Evolutionary conservation across 257 asterid genomes (phyloP), one percentile per base, ranked within the genome.

Genomic region (Salvia splendens): DNA sequence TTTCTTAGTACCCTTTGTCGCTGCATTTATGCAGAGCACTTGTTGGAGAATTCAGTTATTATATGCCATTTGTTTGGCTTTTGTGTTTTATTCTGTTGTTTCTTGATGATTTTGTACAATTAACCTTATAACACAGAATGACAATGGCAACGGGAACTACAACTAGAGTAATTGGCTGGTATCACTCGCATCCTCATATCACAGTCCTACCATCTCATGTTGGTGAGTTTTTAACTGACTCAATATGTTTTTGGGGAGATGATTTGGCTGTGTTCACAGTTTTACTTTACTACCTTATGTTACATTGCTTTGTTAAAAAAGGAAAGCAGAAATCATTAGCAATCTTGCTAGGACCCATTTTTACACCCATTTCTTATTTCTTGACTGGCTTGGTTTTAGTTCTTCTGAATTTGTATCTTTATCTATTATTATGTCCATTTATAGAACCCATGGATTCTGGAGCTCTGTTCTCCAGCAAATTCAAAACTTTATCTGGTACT

Each of bases 121-220:
- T 93, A 88, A 91, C 95, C 69, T 32, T 76, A 57, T 67, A 76
- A 79, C 90, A 94, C 99, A 94, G 87, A 86, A 87, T 94, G 89
- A 81, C 99, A 11, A 51, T 47, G 65, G 86, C 79, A 76, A 89
- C 89, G 1, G 98, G 98, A 55, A 87, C 81, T 65, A 83, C 89
- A 43, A 94, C 98, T 68, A 80, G 99, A 75, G 99, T 94, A 81
- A 94, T 94, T 81, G 99, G 99, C 35, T 94, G 99, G 99, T 94
- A 94, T 78, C 99, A 94, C 70, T 94, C 99, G 56, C 99, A 94
- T 80, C 99, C 99, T 77, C 98, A 94, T 77, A 94, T 94, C 60
- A 94, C 99, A 2, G 99, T 94, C 71, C 98, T 91, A 38, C 99
- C 99, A 45, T 94, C 99, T 24, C 99, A 94, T 69, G 97, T 94